These are phyloP conservation scores for Xylona heveae DNA, from an alignment of 495 filamentous ascomycete genomes.

Conservation along the genomic window DNA sequence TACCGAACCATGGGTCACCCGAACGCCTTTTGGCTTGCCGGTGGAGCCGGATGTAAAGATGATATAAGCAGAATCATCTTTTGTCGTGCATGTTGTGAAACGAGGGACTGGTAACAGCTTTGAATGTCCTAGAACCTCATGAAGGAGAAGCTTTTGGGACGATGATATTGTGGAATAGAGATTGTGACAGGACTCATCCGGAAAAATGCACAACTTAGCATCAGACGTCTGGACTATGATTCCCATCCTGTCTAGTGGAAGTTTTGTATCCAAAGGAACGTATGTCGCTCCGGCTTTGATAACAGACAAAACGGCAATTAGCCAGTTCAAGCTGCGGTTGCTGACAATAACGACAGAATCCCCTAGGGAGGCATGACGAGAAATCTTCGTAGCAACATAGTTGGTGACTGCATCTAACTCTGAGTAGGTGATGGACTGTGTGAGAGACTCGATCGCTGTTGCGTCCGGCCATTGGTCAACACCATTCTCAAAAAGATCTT, in stretches of 20 bases:
- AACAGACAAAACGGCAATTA: slow-evolving; percentile 15
- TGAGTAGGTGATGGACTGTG: slow-evolving; percentile 7
- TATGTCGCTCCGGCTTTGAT: slow-evolving; percentile 16
- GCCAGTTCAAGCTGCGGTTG: slow-evolving; percentile 19
- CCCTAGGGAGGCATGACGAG: slow-evolving; percentile 1
- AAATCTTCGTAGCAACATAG: neutral
- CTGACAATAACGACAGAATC: slow-evolving; percentile 15
- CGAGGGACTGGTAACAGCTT: neutral
- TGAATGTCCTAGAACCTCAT: neutral
- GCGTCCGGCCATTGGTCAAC: slow-evolving; percentile 8
- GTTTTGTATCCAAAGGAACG: slow-evolving; percentile 9
- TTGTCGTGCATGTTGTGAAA: neutral
- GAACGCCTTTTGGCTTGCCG: slow-evolving; percentile 16
- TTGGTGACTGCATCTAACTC: slow-evolving; percentile 6
- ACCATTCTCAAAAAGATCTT: slow-evolving; percentile 4
- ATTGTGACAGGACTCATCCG: neutral
- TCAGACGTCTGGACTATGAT: slow-evolving; percentile 5
- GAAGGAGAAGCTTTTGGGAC: no score
- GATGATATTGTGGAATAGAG: neutral
- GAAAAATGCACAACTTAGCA: slow-evolving; percentile 5
- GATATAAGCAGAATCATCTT: slow-evolving; percentile 10
- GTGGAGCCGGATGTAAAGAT: slow-evolving; percentile 19
- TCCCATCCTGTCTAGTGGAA: slow-evolving; percentile 6
- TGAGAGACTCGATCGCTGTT: slow-evolving; percentile 1
- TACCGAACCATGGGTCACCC: slow-evolving; percentile 11